Evolutionary conservation across 2,329 filamentous ascomycete species (phyloP).

Genomic region (Bipolaris oryzae): DNA sequence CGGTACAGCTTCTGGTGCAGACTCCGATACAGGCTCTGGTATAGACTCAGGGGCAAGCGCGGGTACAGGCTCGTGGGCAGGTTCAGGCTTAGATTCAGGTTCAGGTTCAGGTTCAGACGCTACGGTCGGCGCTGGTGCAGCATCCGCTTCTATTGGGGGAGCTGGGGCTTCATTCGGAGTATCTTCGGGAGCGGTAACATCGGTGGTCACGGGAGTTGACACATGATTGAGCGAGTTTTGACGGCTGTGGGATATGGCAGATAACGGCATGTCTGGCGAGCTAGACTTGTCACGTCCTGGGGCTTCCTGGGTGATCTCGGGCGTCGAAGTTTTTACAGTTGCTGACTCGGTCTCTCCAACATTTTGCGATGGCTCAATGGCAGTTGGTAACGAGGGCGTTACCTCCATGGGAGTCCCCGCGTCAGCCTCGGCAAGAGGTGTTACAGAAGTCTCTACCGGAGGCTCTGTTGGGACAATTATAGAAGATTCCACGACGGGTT

Average conservation of each 20-base stretch:
- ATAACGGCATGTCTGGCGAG: conserved; percentile 53
- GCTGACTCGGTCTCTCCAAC: conserved; percentile 11
- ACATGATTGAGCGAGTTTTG: conserved; percentile 44
- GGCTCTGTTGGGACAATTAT: not conserved
- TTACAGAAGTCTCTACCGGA: not conserved
- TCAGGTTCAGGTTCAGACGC: conserved; percentile 2
- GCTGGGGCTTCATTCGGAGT: conserved; percentile 10
- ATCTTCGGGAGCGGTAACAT: conserved; percentile 9
- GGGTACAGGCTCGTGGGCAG: conserved; percentile 4
- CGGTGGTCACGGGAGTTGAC: conserved; percentile 25
- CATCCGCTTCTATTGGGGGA: conserved; percentile 4
- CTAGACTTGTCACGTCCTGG: conserved; percentile 45
- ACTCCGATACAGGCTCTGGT: not conserved
- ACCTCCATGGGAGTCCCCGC: conserved; percentile 1
- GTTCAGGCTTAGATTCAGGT: conserved; percentile 2
- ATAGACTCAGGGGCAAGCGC: conserved; percentile 6
- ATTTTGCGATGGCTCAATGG: conserved; percentile 14
- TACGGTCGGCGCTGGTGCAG: conserved; percentile 5
- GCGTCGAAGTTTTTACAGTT: conserved; percentile 3
- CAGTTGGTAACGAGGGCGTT: conserved; percentile 9
- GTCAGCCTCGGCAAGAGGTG: not conserved
- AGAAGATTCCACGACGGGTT: not conserved
- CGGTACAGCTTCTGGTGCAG: not conserved
- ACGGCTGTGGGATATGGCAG: conserved; percentile 45
- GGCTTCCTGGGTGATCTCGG: conserved; percentile 10